Base-by-base conservation (phyloP, 768 basidiomycete genomes). In the Tylopilus subfusipes region DNA sequence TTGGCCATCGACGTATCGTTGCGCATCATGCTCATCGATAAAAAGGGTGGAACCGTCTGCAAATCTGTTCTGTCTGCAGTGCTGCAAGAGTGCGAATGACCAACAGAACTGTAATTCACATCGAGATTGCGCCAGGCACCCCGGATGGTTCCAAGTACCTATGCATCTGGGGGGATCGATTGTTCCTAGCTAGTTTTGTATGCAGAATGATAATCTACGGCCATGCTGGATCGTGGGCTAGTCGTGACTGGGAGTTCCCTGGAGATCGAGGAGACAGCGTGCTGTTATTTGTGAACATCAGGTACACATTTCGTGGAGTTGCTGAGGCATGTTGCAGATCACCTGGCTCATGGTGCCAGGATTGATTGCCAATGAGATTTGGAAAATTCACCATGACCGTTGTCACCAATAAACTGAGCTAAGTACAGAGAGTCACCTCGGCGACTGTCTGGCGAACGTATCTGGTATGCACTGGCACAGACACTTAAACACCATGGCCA, bases 51-150 rank as follows among this genome's bases (percentile, higher is more conserved):
- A 81, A 54, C 79, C 78, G 3, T 69, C 71, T 5, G 63, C 72
- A 29, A 71, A 70, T 50, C 72, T 78, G 16, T 81, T 81, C 63
- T 81, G 78, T 63, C 51, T 81, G 44, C 73, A 78, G 22, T 81
- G 79, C 65, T 81, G 80, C 59, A 63, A 67, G 30, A 53, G 53
- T 8, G 59, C 59, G 11, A 61, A 75, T 49, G 79, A 81, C 47
- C 79, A 81, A 56, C 42, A 61, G 44, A 76, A 78, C 50, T 81
- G 80, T 54, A 80, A 81, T 60, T 81, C 80, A 9, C 78, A 81
- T 60, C 69, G 72, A 50, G 79, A 81, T 61, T 69, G 71, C 29
- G 63, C 63, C 29, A 78, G 79, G 0, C 79, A 79, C 54, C 63
- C 64, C 18, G 60, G 34, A 76, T 77, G 19, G 66, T 81, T 50